Percentiles rank a stretch among this genome's conserved stretches.
Evolutionary conservation across 495 filamentous ascomycete species (phyloP).

Genomic region (Cairneyella variabilis): DNA sequence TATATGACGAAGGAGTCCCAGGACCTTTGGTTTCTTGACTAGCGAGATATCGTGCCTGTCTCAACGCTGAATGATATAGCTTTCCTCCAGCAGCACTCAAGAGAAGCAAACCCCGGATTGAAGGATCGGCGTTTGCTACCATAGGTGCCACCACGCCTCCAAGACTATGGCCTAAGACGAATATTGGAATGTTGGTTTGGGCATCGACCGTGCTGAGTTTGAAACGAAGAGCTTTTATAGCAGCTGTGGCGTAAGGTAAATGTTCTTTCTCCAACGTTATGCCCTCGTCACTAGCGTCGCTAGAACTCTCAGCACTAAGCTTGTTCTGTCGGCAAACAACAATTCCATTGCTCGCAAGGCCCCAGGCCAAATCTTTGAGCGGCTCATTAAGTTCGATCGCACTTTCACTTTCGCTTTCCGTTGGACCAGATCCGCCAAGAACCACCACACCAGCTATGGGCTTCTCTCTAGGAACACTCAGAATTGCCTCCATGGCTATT

Average conservation of each 20-base stretch:
- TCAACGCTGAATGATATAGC: background rate
- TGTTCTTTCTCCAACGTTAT: slow-evolving; percentile 2
- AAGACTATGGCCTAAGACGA: background rate
- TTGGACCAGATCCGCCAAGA: background rate
- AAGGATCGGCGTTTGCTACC: background rate
- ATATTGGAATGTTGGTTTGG: background rate
- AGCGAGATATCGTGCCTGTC: background rate
- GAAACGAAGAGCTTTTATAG: background rate
- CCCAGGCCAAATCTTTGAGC: slow-evolving; percentile 1
- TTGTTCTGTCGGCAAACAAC: slow-evolving; percentile 1
- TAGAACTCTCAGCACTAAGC: background rate
- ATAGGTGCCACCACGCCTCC: background rate
- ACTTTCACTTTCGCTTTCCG: background rate
- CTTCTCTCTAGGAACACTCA: background rate
- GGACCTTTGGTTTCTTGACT: background rate
- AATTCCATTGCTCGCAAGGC: background rate
- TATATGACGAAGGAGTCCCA: background rate
- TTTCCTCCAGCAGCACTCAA: background rate
- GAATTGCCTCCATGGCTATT: background rate
- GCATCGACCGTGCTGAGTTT: too few relatives aligned
- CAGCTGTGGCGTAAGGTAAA: background rate
- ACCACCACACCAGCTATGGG: background rate
- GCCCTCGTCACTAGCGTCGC: background rate
- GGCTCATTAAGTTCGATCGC: background rate
- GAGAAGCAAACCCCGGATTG: background rate